Conservation (phyloP, 495 filamentous ascomycete genomes). For the Penicillium nucicola region DNA sequence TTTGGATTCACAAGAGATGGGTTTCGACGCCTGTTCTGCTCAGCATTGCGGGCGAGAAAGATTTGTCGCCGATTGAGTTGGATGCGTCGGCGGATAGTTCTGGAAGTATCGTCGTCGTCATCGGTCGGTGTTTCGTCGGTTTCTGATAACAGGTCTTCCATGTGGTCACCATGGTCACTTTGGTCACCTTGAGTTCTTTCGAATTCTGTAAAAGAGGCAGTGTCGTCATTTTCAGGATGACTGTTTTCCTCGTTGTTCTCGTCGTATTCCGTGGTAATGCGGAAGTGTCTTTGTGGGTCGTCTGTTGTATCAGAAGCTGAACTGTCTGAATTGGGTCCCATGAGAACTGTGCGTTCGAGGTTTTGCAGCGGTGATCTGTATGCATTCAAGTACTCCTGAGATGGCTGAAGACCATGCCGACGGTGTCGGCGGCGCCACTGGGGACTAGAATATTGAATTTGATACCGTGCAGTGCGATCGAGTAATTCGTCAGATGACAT, state of each 20-base stretch:
- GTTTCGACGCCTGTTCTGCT: constrained; percentile 17
- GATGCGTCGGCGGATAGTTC: constrained; percentile 22
- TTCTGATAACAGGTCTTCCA: constrained; percentile 39
- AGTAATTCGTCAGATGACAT: constrained; percentile 79
- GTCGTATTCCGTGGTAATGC: constrained; percentile 49
- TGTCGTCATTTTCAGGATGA: constrained; percentile 26
- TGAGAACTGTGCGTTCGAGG: constrained; percentile 23
- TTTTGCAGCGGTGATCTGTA: constrained; percentile 35
- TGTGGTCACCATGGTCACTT: constrained; percentile 12
- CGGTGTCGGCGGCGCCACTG: constrained; percentile 27
- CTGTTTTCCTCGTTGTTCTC: constrained; percentile 39
- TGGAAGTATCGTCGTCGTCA: constrained; percentile 20
- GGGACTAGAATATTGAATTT: constrained; percentile 59
- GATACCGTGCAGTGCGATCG: constrained; percentile 68
- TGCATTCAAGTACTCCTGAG: constrained; percentile 39
- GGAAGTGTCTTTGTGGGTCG: constrained; percentile 38
- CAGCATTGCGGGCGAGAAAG: constrained; percentile 8
- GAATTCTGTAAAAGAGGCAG: constrained; percentile 21
- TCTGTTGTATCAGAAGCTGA: constrained; percentile 19
- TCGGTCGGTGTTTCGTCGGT: constrained; percentile 54
- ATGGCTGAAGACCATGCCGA: constrained; percentile 32
- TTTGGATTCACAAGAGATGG: constrained; percentile 30
- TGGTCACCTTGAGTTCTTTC: constrained; percentile 24
- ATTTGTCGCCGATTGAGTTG: constrained; percentile 12
- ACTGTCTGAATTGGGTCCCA: constrained; percentile 20